Percentiles rank a stretch among this genome's conserved stretches.
Evolutionary conservation across 768 basidiomycete genomes (phyloP).

Genomic region (Suillus subluteus): DNA sequence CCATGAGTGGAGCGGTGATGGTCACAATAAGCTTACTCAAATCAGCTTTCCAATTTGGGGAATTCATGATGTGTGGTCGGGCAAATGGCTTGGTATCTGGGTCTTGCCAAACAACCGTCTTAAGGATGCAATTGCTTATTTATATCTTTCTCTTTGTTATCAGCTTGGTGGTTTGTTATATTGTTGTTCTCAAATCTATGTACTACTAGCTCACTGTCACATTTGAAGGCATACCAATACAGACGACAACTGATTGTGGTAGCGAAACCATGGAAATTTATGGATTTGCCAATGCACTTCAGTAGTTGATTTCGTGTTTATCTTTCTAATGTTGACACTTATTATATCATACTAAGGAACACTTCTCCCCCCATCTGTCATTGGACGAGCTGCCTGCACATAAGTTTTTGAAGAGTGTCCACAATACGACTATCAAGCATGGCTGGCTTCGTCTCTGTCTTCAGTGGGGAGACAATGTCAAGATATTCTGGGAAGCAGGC

Average conservation of each 20-base stretch:
- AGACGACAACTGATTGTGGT: slow-evolving; percentile 38
- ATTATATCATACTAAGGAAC: slow-evolving; percentile 22
- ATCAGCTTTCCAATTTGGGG: slow-evolving; percentile 40
- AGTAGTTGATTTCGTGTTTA: slow-evolving; percentile 19
- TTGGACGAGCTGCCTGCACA: slow-evolving; percentile 31
- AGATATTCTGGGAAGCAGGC: slow-evolving; percentile 25
- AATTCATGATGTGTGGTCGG: slow-evolving; percentile 28
- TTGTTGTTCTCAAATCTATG: not conserved
- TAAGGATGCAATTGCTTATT: slow-evolving; percentile 28
- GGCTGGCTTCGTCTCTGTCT: slow-evolving; percentile 32
- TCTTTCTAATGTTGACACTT: not conserved
- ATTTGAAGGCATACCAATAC: slow-evolving; percentile 35
- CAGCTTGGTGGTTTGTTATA: slow-evolving; percentile 25
- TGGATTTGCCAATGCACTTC: slow-evolving; percentile 31
- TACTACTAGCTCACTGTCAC: not conserved
- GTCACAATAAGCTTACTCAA: slow-evolving; percentile 37
- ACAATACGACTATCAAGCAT: slow-evolving; percentile 36
- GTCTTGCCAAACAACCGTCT: slow-evolving; percentile 35
- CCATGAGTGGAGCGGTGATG: slow-evolving; percentile 39
- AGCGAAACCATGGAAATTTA: slow-evolving; percentile 31
- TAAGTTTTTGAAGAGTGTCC: slow-evolving; percentile 29
- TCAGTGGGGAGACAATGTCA: slow-evolving; percentile 35
- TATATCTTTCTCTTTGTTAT: slow-evolving; percentile 29
- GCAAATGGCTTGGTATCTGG: slow-evolving; percentile 35
- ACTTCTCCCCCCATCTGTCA: slow-evolving; percentile 21